Conservation (phyloP, 2,329 filamentous ascomycete species). For the Aspergillus spinulosporus region DNA sequence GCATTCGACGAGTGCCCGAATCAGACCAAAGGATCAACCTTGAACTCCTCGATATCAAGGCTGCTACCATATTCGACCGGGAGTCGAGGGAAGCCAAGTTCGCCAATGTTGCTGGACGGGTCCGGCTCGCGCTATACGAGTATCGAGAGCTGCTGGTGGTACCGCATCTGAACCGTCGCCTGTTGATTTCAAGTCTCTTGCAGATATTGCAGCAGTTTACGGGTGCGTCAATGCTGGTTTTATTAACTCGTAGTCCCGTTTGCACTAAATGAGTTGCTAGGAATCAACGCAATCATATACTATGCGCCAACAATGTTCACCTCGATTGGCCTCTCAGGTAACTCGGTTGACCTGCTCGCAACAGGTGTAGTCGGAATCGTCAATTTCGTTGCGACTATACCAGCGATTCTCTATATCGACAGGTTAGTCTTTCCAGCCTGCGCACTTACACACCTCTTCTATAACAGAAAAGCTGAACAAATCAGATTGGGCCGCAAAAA, state of each 20-base stretch:
- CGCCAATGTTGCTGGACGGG: not conserved
- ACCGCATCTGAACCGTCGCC: not conserved
- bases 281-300: constrained; percentile 52
- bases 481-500: constrained; percentile 29
- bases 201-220: constrained; percentile 32
- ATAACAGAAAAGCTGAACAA: no score
- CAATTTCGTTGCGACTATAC: constrained; percentile 20
- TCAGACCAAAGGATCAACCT: constrained; percentile 50
- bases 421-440: no score
- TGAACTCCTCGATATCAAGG: constrained; percentile 50
- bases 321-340: constrained; percentile 24
- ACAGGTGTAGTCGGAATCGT: constrained; percentile 4
- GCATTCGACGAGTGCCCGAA: constrained; percentile 48
- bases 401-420: constrained; percentile 36
- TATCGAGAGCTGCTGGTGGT: not conserved
- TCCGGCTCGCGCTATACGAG: not conserved
- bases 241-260: no score
- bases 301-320: constrained; percentile 51
- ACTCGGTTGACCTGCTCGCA: not conserved
- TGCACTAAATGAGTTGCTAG: no score
- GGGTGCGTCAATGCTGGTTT: constrained; percentile 14
- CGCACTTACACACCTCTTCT: no score
- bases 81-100: not conserved
- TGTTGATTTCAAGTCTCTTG: constrained; percentile 28
- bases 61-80: constrained; percentile 53